These are phyloP conservation scores for Cystobasidium slooffiae DNA, from an alignment of 1,284 basidiomycete genomes.

Conservation along the genomic window DNA sequence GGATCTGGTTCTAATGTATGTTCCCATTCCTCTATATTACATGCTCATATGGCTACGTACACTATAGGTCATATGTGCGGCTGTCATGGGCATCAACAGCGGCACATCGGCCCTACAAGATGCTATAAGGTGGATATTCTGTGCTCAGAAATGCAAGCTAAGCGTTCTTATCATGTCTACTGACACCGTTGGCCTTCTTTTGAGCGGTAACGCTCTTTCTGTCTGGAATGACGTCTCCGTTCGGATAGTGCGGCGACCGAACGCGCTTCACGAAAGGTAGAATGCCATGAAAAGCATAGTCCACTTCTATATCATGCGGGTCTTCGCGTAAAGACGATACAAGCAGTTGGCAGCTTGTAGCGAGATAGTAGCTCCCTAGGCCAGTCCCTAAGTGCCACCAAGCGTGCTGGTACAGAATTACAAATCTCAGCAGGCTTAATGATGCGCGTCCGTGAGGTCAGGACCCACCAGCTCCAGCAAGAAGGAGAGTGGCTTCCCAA, in stretches of 20 bases:
- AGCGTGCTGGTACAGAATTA: conserved; percentile 23
- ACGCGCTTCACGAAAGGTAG: conserved; percentile 21
- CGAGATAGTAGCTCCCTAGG: conserved; percentile 29
- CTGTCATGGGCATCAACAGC: too few relatives aligned
- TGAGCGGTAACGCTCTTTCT: not conserved
- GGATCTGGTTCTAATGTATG: too few relatives aligned
- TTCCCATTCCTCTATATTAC: too few relatives aligned
- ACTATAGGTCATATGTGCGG: too few relatives aligned
- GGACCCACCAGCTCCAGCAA: conserved; percentile 31
- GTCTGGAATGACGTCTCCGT: not conserved
- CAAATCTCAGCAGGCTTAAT: not conserved
- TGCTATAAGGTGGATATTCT: too few relatives aligned
- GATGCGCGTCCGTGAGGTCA: not conserved
- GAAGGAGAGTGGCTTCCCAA: conserved; percentile 30
- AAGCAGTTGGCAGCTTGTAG: conserved; percentile 18
- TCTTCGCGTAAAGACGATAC: conserved; percentile 28
- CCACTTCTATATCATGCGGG: conserved; percentile 18
- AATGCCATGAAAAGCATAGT: conserved; percentile 3
- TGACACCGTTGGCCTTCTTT: not conserved
- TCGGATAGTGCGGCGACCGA: not conserved
- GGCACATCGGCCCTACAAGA: too few relatives aligned
- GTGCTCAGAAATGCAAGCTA: not conserved
- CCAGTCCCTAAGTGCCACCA: conserved; percentile 43
- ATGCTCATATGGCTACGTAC: too few relatives aligned
- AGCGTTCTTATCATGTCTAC: not conserved